A percentile compares a stretch with the other conserved stretches of the same genome.
Evolutionary conservation across 352 stramenopile species (phyloP).

Genomic region (Phytophthora rubi): DNA sequence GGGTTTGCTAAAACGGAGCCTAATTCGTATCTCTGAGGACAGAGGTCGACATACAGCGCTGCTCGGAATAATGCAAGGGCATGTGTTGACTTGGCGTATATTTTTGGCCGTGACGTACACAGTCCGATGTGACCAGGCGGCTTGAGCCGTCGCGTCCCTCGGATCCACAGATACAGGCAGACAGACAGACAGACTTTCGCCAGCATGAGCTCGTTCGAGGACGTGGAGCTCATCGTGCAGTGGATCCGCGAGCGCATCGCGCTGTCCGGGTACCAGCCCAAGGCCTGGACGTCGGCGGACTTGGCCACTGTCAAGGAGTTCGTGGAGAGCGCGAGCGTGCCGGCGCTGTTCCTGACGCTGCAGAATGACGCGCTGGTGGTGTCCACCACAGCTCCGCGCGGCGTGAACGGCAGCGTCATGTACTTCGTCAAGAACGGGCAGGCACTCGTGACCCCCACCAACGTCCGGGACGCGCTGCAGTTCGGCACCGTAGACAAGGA

Average conservation of each 20-base stretch:
- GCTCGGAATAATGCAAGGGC: neutral
- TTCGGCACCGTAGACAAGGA: slow-evolving; percentile 83
- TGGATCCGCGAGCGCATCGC: slow-evolving; percentile 87
- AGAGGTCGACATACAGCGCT: neutral
- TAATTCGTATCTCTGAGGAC: no score
- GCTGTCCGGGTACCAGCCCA: slow-evolving; percentile 70
- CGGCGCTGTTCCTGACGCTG: slow-evolving; percentile 72
- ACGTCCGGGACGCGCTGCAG: slow-evolving; percentile 67
- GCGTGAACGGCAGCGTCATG: slow-evolving; percentile 57
- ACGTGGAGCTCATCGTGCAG: slow-evolving; percentile 83
- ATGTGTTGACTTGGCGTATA: neutral
- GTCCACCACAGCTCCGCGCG: slow-evolving; percentile 62
- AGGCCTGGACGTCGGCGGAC: slow-evolving; percentile 79
- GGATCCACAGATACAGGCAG: neutral
- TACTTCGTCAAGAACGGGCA: slow-evolving; percentile 92
- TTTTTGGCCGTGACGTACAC: neutral
- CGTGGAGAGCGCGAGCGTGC: slow-evolving; percentile 68
- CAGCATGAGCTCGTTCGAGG: slow-evolving; percentile 83
- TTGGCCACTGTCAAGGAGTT: slow-evolving; percentile 87
- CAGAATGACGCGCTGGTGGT: slow-evolving; percentile 58
- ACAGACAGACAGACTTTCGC: neutral
- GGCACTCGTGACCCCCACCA: slow-evolving; percentile 63
- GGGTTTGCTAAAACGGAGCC: no score
- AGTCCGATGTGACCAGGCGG: neutral
- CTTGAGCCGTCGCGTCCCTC: neutral